Conservation (phyloP, 192 early-diverging fungal species). For the Physocladia obscura region DNA sequence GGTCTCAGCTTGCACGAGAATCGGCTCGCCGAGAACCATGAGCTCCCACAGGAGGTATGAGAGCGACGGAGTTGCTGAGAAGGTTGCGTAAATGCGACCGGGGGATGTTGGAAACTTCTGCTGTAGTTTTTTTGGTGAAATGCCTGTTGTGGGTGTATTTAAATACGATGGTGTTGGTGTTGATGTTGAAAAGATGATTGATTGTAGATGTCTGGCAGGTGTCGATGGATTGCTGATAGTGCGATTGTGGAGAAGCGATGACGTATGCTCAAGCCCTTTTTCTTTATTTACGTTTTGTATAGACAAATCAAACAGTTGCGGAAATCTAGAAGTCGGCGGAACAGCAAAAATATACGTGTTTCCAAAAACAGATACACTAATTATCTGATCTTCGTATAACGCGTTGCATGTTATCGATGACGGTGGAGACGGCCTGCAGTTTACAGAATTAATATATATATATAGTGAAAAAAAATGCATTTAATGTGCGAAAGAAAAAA, state of each 20-base stretch:
- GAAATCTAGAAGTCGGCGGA: constrained; percentile 59
- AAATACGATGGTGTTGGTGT: neutral
- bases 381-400: constrained; percentile 28
- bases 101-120: constrained; percentile 57
- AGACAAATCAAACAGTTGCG: constrained; percentile 58
- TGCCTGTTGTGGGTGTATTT: constrained; percentile 50
- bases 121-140: constrained; percentile 20
- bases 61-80: constrained; percentile 75
- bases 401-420: constrained; percentile 30
- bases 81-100: constrained; percentile 70
- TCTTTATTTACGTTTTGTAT: too few species aligned
- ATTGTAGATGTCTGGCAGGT: too few species aligned
- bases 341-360: constrained; percentile 24
- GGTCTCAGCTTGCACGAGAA: constrained; percentile 85
- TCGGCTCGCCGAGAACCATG: constrained; percentile 84
- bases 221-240: too few species aligned
- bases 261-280: too few species aligned
- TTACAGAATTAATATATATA: too few species aligned
- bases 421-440: constrained; percentile 50
- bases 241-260: too few species aligned
- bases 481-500: neutral
- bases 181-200: neutral
- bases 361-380: constrained; percentile 42
- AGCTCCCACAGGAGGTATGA: constrained; percentile 94
- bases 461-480: too few species aligned